Conservation (phyloP, 73 alveolate genomes). For the Paramecium primaurelia region DNA sequence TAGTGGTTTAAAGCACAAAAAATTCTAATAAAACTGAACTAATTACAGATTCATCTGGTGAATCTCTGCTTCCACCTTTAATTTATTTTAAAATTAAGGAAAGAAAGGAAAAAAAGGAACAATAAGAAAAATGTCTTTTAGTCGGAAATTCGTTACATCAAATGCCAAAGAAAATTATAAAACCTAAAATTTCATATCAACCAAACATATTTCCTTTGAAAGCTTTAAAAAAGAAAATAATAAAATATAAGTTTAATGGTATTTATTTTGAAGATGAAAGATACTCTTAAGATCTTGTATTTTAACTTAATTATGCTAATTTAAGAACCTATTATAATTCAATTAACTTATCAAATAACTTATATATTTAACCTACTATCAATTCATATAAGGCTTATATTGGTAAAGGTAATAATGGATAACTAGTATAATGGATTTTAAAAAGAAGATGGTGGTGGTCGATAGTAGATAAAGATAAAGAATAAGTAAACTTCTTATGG, state of each 20-base stretch:
- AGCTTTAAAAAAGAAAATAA: neutral
- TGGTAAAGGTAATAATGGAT: slow-evolving; percentile 82
- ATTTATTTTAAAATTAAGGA: neutral
- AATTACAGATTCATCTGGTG: neutral
- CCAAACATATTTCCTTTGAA: neutral
- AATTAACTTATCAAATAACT: neutral
- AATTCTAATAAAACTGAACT: neutral
- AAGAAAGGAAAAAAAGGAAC: neutral
- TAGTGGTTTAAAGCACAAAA: neutral
- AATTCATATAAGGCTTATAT: slow-evolving; percentile 64
- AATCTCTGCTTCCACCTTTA: neutral
- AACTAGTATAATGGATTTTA: slow-evolving; percentile 61
- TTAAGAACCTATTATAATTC: neutral
- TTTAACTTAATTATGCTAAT: neutral
- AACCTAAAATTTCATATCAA: neutral
- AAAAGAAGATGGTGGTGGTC: slow-evolving; percentile 86
- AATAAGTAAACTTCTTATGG: slow-evolving; percentile 67
- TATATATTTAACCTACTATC: neutral
- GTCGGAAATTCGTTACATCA: neutral
- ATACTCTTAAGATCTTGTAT: neutral
- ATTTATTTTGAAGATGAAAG: slow-evolving; percentile 14
- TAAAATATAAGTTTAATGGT: neutral
- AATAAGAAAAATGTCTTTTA: neutral
- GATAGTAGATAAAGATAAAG: slow-evolving; percentile 41
- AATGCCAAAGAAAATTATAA: neutral